phyloP scores from a whole-genome alignment of 169 alveolate species.

The Cryptosporidium xiaoi region DNA sequence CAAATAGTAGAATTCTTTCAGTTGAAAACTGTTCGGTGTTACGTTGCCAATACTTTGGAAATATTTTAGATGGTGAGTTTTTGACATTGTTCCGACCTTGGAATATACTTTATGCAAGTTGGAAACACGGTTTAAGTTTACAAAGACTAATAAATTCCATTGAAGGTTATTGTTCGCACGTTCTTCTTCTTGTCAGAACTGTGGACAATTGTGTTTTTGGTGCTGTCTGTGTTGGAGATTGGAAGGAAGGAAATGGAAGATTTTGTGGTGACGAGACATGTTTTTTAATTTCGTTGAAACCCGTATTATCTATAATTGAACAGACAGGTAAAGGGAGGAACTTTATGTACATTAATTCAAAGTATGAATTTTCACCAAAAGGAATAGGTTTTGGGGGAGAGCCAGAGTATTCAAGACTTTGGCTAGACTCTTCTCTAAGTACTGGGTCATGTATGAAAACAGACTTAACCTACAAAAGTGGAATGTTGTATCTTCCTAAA shows the following conservation, averaged over 20 bases:
- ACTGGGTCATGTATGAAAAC: constrained; percentile 60
- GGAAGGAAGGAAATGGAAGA: constrained; percentile 73
- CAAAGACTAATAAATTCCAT: constrained; percentile 32
- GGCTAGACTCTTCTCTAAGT: constrained; percentile 55
- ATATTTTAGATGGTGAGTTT: constrained; percentile 33
- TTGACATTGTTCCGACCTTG: constrained; percentile 56
- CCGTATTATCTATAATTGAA: constrained; percentile 27
- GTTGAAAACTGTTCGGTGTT: constrained; percentile 48
- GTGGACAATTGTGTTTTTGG: constrained; percentile 64
- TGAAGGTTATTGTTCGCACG: constrained; percentile 56
- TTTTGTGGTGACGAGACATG: constrained; percentile 69
- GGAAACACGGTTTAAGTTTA: constrained; percentile 72
- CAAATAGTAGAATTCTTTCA: constrained; percentile 30
- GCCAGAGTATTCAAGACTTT: constrained; percentile 59
- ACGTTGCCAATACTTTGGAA: constrained; percentile 52
- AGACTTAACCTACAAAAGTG: constrained; percentile 51
- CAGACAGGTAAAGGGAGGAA: constrained; percentile 65
- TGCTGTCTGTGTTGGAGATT: constrained; percentile 56
- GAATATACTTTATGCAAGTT: constrained; percentile 71
- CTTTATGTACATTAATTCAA: constrained; percentile 62
- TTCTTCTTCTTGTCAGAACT: constrained; percentile 34
- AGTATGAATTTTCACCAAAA: constrained; percentile 69
- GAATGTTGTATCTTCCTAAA: constrained; percentile 51
- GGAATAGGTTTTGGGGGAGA: constrained; percentile 74
- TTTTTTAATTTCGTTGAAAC: constrained; percentile 35